phyloP scores from a whole-genome alignment of 805 yeast genomes.

The Yarrowia sp. region DNA sequence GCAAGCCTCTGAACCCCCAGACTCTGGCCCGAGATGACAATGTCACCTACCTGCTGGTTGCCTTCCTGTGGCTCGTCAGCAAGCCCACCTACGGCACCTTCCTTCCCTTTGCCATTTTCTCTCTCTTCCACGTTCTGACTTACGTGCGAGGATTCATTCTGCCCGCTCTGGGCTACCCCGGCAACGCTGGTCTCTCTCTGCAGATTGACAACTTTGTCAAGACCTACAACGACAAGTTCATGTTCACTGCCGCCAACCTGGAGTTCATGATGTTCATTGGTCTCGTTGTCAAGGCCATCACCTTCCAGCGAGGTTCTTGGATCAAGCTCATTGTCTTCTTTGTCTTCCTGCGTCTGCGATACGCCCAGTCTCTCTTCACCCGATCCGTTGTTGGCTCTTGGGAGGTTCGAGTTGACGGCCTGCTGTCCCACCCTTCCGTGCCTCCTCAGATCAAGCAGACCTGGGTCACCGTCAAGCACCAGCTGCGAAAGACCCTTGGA shows the following conservation, averaged over 20 bases:
- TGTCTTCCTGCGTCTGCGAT: conserved; percentile 70
- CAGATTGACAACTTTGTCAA: conserved; percentile 47
- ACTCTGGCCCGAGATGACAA: conserved; percentile 58
- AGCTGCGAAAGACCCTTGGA: conserved; percentile 29
- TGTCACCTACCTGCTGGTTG: conserved; percentile 63
- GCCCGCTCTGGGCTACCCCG: conserved; percentile 51
- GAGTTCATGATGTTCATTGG: conserved; percentile 46
- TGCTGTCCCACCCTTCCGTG: conserved; percentile 51
- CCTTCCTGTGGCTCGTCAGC: conserved; percentile 55
- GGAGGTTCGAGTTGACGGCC: conserved; percentile 64
- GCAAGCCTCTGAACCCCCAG: conserved; percentile 31
- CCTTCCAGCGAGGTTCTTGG: conserved; percentile 65
- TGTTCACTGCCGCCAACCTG: conserved; percentile 56
- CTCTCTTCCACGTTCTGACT: conserved; percentile 76
- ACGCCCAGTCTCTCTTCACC: conserved; percentile 69
- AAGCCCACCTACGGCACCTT: conserved; percentile 59
- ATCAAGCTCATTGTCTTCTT: conserved; percentile 47
- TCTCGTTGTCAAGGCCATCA: conserved; percentile 43
- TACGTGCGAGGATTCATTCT: conserved; percentile 63
- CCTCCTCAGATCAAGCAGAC: conserved; percentile 48
- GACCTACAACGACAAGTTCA: conserved; percentile 55
- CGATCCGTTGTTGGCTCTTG: conserved; percentile 62
- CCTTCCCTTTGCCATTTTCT: conserved; percentile 71
- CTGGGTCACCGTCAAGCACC: conserved; percentile 50
- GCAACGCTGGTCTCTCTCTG: conserved; percentile 34